Conservation (phyloP, 1,284 basidiomycete genomes). For the Trichosporon sp. region DNA sequence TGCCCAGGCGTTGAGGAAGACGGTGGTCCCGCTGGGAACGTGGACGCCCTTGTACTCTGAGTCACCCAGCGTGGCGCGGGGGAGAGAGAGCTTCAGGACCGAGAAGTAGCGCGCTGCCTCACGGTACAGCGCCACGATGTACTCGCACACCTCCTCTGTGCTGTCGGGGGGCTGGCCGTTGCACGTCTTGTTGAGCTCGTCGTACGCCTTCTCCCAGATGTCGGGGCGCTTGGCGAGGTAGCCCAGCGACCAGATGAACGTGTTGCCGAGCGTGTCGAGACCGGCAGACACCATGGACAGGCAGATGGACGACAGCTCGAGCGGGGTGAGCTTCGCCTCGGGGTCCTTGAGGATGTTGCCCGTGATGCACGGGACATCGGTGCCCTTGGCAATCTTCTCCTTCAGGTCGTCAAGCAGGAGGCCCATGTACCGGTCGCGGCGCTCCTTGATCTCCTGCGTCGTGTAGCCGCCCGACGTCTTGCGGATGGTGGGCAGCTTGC, state of each 20-base stretch:
- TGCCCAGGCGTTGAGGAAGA: slow-evolving; percentile 39
- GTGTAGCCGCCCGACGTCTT: neutral
- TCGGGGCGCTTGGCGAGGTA: slow-evolving; percentile 20
- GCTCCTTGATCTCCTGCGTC: slow-evolving; percentile 6
- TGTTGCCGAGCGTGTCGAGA: slow-evolving; percentile 23
- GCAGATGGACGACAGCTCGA: slow-evolving; percentile 21
- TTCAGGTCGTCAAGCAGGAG: slow-evolving; percentile 18
- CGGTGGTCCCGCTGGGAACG: slow-evolving; percentile 33
- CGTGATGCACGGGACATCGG: slow-evolving; percentile 20
- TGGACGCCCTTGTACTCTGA: slow-evolving; percentile 28
- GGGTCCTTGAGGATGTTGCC: slow-evolving; percentile 21
- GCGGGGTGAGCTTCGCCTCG: slow-evolving; percentile 15
- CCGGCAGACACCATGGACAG: slow-evolving; percentile 22
- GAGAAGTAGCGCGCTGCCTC: slow-evolving; percentile 21
- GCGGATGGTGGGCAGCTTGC: slow-evolving; percentile 5
- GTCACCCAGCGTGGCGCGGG: slow-evolving; percentile 18
- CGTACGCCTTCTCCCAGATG: slow-evolving; percentile 17
- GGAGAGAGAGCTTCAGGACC: slow-evolving; percentile 21
- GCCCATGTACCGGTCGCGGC: slow-evolving; percentile 20
- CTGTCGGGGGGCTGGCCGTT: slow-evolving; percentile 15
- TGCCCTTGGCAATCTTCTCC: slow-evolving; percentile 13
- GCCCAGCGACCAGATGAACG: slow-evolving; percentile 20
- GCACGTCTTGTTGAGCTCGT: slow-evolving; percentile 12
- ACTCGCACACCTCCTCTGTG: slow-evolving; percentile 14
- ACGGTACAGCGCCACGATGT: slow-evolving; percentile 15